Base-by-base conservation (phyloP, 2,329 filamentous ascomycete genomes). In the Neofusicoccum kwambonambiense region DNA sequence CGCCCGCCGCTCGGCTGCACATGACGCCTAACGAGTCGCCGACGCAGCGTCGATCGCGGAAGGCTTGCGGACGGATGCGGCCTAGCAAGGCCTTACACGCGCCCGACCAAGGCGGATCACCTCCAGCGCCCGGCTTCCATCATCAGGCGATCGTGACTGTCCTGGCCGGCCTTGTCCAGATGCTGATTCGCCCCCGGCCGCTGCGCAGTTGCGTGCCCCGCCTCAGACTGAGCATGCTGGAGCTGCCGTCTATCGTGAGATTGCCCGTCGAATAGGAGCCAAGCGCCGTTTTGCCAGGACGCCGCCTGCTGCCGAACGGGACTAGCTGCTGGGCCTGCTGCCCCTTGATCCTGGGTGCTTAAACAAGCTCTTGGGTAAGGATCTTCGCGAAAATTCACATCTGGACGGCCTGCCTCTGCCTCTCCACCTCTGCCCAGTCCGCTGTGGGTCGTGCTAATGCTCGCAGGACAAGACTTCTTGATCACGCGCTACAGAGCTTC, bases 31-130 rank as follows among this genome's bases (percentile, higher is more conserved):
- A 56, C 34, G 54, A 58, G 54, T 58, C 54, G 54, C 54, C 41
- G 56, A 42, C 56, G 56, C 41, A 37, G 56, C 42, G 60, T 62
- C 45, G 60, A 62, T 62, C 60, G 60, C 60, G 60, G 60, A 62
- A 41, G 60, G 60, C 60, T 51, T 62, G 60, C 60, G 31, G 39
- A 54, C 60, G 45, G 34, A 62, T 52, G 22, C 39, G 47, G 60
- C 56, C 42, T 60, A 60, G 56, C 56, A 35, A n/a, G 27, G 56
- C 56, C 56, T 47, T 57, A 19, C 39, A 57, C 22, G 22, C 54
- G 54, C 37, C 54, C 39, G 22, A 13, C 51, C 35, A 22, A 22
- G 51, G 52, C 52, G 52, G 39, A 60, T 60, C 56, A 60, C 56
- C 41, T 60, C 56, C 56, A 60, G 56, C 56, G 42, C 56, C 37